These are phyloP conservation scores for Ophiostoma novo-ulmi DNA, from an alignment of 2,329 filamentous ascomycete genomes.

Conservation along the genomic window DNA sequence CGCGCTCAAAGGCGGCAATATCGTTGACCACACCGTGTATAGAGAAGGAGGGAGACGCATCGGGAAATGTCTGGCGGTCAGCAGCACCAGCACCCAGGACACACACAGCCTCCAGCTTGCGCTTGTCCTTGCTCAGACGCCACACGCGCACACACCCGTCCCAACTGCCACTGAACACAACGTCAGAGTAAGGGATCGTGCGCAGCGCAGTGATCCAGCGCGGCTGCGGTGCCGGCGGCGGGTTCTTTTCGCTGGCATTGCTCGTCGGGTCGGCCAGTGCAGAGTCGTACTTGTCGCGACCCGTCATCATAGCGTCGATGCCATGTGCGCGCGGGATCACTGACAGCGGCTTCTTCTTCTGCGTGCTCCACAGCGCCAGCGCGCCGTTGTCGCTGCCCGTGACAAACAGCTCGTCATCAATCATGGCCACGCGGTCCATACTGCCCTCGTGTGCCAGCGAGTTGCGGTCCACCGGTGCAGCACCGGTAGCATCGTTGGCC, in stretches of 20 bases:
- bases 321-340: conserved; percentile 79
- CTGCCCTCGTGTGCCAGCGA: conserved; percentile 63
- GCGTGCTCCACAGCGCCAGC: conserved; percentile 77
- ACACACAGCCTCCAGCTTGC: conserved; percentile 67
- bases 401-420: conserved; percentile 83
- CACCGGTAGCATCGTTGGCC: conserved; percentile 43
- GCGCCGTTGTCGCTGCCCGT: conserved; percentile 90
- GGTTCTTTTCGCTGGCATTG: conserved; percentile 68
- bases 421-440: conserved; percentile 85
- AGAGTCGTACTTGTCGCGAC: conserved; percentile 45
- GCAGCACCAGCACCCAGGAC: conserved; percentile 44
- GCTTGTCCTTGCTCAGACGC: conserved; percentile 78
- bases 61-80: conserved; percentile 15
- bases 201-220: conserved; percentile 86
- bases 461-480: conserved; percentile 20
- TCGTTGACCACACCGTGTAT: conserved; percentile 73
- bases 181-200: conserved; percentile 82
- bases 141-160: conserved; percentile 83
- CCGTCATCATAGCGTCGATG: conserved; percentile 64
- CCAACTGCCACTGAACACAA: conserved; percentile 90
- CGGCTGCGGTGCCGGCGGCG: conserved; percentile 62
- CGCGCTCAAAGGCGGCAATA: conserved; percentile 79
- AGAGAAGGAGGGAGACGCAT: conserved; percentile 21
- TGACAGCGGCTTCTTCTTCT: conserved; percentile 92
- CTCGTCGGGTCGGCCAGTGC: conserved; percentile 52